Evolutionary conservation across 108 stramenopile species (phyloP), one percentile per base, ranked within the genome.

Genomic region (Fragilariopsis cylindrus): DNA sequence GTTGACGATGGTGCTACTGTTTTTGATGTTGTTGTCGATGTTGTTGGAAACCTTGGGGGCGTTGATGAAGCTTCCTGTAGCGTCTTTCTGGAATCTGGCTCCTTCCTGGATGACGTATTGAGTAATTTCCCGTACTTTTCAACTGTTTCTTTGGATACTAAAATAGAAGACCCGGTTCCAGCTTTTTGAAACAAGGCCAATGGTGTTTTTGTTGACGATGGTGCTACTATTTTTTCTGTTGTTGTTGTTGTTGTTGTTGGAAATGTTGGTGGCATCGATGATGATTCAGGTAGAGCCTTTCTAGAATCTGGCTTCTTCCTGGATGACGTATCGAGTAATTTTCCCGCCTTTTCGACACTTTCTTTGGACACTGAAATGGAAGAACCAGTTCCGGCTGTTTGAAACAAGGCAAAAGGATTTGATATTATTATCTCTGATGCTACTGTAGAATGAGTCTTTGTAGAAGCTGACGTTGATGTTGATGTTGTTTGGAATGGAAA

Each of bases 181-280:
- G 84, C 84, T 60, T 76, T 87, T 63, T 73, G 79, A 71, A 87
- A 87, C 45, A 56, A 39, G 7, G 60, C 50, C 3, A 55, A 40
- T 7, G 12, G 41, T 46, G 13, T 46, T 58, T 12, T 21, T 72
- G 57, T 50, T 48, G 40, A 30, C 39, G 15, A 11, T 55, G 7
- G 4, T 70, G 39, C 39, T 55, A 5, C 4, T 13, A 11, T 40
- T 39, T 39, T 55, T 43, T 11, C 5, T 60, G 56, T 12, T 4
- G 4, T 46, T 30, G 42, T 19, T 19, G 48, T 19, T 60, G 11
- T 60, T 57, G 53, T 72, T n/a, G 49, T 64, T 4, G 62, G 15
- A 13, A 54, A n/a, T 8, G 39, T 4, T 16, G 42, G 7, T 60
- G 5, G 1, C 41, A 21, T 62, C 16, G 1, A 12, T 56, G 40